A percentile compares a stretch with the other conserved stretches of the same genome.
These are phyloP conservation scores for Coniochaeta sp. DNA, from an alignment of 2,329 filamentous ascomycete species.

Conservation along the genomic window DNA sequence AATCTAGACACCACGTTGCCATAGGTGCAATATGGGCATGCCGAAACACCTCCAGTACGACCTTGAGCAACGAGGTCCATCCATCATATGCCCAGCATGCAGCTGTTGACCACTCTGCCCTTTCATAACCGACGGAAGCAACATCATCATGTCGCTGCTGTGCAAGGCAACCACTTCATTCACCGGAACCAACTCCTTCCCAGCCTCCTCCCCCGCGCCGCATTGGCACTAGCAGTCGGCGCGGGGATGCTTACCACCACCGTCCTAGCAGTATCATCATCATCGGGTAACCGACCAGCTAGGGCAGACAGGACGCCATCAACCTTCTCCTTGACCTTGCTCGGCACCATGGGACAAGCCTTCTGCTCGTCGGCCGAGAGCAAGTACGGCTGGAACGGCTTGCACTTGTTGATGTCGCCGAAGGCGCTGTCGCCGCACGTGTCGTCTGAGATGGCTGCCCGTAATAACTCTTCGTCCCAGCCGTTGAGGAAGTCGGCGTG, in stretches of 20 bases:
- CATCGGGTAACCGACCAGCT: no score
- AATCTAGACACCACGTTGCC: no score
- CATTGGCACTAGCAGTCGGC: not conserved
- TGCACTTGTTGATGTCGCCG: conserved; percentile 35
- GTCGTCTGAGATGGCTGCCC: conserved; percentile 31
- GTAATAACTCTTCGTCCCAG: conserved; percentile 44
- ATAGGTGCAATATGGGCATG: no score
- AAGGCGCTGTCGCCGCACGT: conserved; percentile 28
- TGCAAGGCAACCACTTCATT: no score
- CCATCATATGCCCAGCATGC: no score
- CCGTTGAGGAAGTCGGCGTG: conserved; percentile 56
- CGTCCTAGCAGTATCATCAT: not conserved
- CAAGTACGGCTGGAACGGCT: conserved; percentile 26
- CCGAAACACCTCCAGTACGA: no score
- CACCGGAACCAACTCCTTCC: not conserved
- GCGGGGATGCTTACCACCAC: not conserved
- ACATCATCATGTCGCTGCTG: no score
- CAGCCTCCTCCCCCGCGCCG: not conserved
- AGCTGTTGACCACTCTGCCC: no score
- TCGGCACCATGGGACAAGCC: conserved; percentile 35
- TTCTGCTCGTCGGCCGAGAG: conserved; percentile 31
- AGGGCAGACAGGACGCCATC: conserved; percentile 20
- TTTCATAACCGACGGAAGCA: no score
- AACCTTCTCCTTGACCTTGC: conserved; percentile 33
- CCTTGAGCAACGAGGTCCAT: no score